A percentile compares a stretch with the other conserved stretches of the same genome.
These are phyloP conservation scores for Fusarium succisae DNA, from an alignment of 2,329 filamentous ascomycete genomes.

Conservation along the genomic window DNA sequence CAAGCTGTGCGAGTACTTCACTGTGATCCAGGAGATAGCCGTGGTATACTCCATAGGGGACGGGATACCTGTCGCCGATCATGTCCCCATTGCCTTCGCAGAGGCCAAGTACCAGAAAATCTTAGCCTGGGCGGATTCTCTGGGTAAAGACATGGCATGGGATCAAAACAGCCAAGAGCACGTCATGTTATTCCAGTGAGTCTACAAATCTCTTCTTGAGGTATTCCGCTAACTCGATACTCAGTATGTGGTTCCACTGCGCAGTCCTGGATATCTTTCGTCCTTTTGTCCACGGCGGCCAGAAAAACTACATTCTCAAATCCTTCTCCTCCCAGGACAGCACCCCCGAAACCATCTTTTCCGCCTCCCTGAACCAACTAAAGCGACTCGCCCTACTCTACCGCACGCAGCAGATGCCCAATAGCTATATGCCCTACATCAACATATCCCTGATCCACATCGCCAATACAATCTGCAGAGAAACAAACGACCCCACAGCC, in stretches of 20 bases:
- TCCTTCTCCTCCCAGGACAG: background rate
- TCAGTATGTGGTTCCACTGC: conserved; percentile 4
- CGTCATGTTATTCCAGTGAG: background rate
- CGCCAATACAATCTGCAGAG: background rate
- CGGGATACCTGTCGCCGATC: background rate
- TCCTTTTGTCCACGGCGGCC: background rate
- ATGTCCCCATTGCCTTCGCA: background rate
- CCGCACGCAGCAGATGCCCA: background rate
- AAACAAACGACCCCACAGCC: background rate
- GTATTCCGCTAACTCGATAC: fast-evolving
- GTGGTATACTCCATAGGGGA: background rate
- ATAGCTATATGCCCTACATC: conserved; percentile 1
- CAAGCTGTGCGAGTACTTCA: background rate
- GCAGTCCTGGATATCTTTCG: background rate
- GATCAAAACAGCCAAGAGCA: background rate
- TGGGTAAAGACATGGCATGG: background rate
- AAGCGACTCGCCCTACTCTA: background rate
- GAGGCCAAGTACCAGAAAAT: conserved; percentile 1
- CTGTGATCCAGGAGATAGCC: background rate
- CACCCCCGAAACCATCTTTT: background rate
- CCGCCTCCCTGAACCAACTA: background rate
- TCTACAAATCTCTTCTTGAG: fast-evolving
- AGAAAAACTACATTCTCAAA: background rate
- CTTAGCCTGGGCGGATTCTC: background rate
- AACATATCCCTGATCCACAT: conserved; percentile 6